Percentiles rank a stretch among this genome's conserved stretches.
Evolutionary conservation across 768 basidiomycete genomes (phyloP).

Genomic region (Agrocybe praecox): DNA sequence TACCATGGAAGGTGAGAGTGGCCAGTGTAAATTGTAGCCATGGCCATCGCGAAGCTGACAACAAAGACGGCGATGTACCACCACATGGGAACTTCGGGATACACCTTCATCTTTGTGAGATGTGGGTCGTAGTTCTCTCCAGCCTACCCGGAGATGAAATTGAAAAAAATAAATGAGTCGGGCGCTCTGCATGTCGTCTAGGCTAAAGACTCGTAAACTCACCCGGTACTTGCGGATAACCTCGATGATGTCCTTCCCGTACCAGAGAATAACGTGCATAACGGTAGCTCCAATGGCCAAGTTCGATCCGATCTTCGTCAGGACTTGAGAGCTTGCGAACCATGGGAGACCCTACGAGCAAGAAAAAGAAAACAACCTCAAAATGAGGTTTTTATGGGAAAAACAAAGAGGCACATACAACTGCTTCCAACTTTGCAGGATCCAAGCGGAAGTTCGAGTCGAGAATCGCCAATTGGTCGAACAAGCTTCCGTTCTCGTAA

Average conservation of each 20-base stretch:
- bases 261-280: conserved; percentile 55
- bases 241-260: conserved; percentile 46
- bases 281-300: conserved; percentile 49
- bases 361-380: too few species aligned
- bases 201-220: too few species aligned
- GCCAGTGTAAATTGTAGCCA: conserved; percentile 56
- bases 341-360: conserved; percentile 43
- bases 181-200: too few species aligned
- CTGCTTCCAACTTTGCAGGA: conserved; percentile 43
- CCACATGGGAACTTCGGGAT: conserved; percentile 47
- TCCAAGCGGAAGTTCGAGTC: conserved; percentile 53
- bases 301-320: conserved; percentile 39
- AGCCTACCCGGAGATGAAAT: conserved; percentile 13
- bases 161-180: too few species aligned
- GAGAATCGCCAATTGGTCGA: conserved; percentile 55
- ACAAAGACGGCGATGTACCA: conserved; percentile 51
- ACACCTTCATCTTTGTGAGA: conserved; percentile 55
- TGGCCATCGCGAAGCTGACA: conserved; percentile 49
- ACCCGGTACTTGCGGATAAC: conserved; percentile 46
- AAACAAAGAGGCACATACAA: too few species aligned
- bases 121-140: conserved; percentile 52
- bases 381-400: neutral
- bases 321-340: conserved; percentile 46
- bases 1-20: conserved; percentile 60
- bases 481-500: conserved; percentile 52